Percentiles rank a stretch among this genome's conserved stretches.
Conservation (phyloP, 192 early-diverging fungal species). For the Coemansia sp. region DNA sequence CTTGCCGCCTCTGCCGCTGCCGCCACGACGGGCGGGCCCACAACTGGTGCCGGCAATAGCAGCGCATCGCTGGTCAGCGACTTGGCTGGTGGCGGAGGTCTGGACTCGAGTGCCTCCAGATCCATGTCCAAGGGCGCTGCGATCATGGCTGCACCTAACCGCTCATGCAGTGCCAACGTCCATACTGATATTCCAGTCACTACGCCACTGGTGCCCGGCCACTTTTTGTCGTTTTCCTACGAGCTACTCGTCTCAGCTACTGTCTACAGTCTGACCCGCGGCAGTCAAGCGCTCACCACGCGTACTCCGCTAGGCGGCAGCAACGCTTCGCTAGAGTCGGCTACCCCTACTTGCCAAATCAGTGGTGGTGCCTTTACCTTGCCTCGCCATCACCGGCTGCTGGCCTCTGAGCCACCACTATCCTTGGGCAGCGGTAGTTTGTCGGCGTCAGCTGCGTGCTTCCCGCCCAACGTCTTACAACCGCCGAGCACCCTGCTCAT, state of each 20-base stretch:
- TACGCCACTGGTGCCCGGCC: conserved; percentile 38
- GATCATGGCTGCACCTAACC: conserved; percentile 24
- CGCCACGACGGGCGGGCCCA: background rate
- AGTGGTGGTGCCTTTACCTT: conserved; percentile 13
- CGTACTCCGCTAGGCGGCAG: conserved; percentile 41
- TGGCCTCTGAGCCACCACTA: conserved; percentile 16
- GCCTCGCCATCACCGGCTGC: conserved; percentile 17
- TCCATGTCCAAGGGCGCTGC: conserved; percentile 20
- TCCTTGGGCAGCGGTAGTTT: conserved; percentile 12
- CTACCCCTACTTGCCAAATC: conserved; percentile 23
- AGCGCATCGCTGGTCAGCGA: conserved; percentile 21
- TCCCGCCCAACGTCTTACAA: conserved; percentile 24
- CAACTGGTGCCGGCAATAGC: background rate
- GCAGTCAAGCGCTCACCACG: conserved; percentile 35
- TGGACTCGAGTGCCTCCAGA: conserved; percentile 8
- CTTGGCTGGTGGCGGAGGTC: background rate
- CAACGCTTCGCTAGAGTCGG: background rate
- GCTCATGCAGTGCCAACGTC: conserved; percentile 50
- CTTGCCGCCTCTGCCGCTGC: conserved; percentile 38
- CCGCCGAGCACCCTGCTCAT: conserved; percentile 14
- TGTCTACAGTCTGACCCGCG: conserved; percentile 37
- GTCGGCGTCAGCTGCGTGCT: conserved; percentile 36
- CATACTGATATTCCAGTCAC: conserved; percentile 38
- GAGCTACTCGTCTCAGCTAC: conserved; percentile 48
- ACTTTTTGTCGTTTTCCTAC: conserved; percentile 54